Base-by-base conservation (phyloP, 1,139 yeast genomes). In the Debaryomyces sp. region DNA sequence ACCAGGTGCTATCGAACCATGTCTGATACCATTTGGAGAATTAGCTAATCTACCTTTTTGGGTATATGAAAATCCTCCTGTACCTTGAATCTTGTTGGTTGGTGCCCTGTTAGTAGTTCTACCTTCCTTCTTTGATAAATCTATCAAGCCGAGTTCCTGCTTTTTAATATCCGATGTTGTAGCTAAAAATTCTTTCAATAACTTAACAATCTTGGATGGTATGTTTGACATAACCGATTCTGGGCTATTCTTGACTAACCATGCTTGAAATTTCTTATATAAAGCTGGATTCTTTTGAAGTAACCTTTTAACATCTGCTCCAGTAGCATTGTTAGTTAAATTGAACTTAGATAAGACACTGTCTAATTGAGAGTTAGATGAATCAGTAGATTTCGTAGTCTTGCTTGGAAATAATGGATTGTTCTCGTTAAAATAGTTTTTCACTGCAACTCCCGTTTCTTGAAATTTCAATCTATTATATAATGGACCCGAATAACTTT, bases 1-100 rank as follows among this genome's bases (percentile, higher is more conserved):
- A 52, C 95, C 96, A 13, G 88, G 87, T 12, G 83, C 85, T 33
- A 85, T 73, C 49, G 74, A 73, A 32, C 82, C 81, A 49, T 81
- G 75, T 47, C 78, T 72, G 35, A 85, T 70, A 43, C 97, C 97
- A 56, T 85, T 81, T 29, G 96, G 96, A 2, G 91, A 78, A 67
- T 86, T 88, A 53, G 76, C 64, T 43, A 89, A 72, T 63, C 91
- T 79, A 6, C 96, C 96, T 54, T 79, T 80, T 56, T 87, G 78
- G 44, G 77, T 78, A 61, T 89, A 90, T 2, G 89, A 80, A 51
- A 87, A 74, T 12, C 95, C 95, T 41, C 86, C 95, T 9, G 87
- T 82, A 36, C 90, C 94, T 50, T 85, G 80, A 41, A 82, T 64
- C 47, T 63, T 66, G 36, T 58, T 46, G 12, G 55, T 45, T n/a